phyloP scores from a whole-genome alignment of 2,329 filamentous ascomycete species.

The Dothistroma pini region DNA sequence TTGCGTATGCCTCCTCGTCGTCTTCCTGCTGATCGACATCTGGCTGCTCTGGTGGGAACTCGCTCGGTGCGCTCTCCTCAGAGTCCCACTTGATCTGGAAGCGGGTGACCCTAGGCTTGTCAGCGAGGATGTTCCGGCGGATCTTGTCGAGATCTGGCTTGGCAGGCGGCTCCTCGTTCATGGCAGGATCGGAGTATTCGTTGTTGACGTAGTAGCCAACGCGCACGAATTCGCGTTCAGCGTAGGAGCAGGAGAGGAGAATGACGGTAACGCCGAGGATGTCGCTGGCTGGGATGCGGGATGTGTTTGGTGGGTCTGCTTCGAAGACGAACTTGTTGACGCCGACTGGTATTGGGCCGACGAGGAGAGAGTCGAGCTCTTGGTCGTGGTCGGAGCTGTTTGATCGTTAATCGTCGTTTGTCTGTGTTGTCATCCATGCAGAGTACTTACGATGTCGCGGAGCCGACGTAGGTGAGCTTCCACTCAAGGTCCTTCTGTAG shows the following conservation, averaged over 20 bases:
- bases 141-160: constrained; percentile 94
- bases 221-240: constrained; percentile 92
- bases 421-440: background rate
- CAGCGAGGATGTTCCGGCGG: constrained; percentile 84
- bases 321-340: constrained; percentile 99
- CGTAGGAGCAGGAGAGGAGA: constrained; percentile 92
- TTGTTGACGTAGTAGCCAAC: constrained; percentile 99
- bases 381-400: constrained; percentile 85
- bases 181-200: constrained; percentile 90
- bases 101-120: constrained; percentile 95
- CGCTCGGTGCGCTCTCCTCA: constrained; percentile 91
- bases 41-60: constrained; percentile 96
- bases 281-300: constrained; percentile 88
- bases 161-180: constrained; percentile 81
- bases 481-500: constrained; percentile 98
- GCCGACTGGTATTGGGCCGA: constrained; percentile 94
- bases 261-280: constrained; percentile 97
- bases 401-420: background rate
- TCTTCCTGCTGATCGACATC: constrained; percentile 85
- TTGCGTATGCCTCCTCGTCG: constrained; percentile 80
- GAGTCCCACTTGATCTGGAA: constrained; percentile 99
- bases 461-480: constrained; percentile 99
- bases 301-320: constrained; percentile 85
- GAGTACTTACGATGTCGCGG: constrained; percentile 80
- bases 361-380: constrained; percentile 93